Base-by-base conservation (phyloP, 2,329 filamentous ascomycete genomes). In the Apiospora hydei region DNA sequence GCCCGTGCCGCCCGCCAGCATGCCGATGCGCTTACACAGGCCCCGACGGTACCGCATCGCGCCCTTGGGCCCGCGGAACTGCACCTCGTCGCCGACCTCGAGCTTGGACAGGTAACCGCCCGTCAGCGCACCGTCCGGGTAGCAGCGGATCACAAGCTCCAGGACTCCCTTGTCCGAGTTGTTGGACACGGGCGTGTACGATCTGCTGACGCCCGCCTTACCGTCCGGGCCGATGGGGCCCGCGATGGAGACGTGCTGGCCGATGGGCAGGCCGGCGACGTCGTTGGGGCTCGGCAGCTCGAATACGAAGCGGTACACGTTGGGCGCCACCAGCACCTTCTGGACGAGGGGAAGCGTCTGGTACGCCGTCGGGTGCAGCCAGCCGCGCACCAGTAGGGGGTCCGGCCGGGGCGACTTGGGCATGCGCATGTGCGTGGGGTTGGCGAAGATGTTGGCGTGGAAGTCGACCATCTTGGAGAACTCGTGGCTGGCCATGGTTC, bases 51-150 rank as follows among this genome's bases (percentile, higher is more conserved):
- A 89, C 13, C 82, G 82, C 86, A 90, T 89, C 1, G 86, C 84
- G 13, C 88, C 88, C 77, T 88, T 89, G 49, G 88, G 88, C 0
- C 88, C 88, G 18, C 88, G 84, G 76, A 90, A 85, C 3, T 83
- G 79, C 3, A 89, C 84, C 74, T 83, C 79, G 70, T 89, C 86
- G 18, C 87, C 87, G 10, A 86, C 72, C 0, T 84, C 71, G 3
- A 90, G 81, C 57, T 81, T 78, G 1, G 81, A 82, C 2, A 90
- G 83, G 76, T 89, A 87, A 18, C 81, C 79, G 1, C 82, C 84
- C 0, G 87, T 88, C n/a, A 89, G 79, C 47, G 82, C 78, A 41
- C 88, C 88, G 66, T 87, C 81, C 0, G 85, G 82, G 74, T 90
- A 90, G 51, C 84, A 80, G 72, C 85, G 86, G 77, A 90, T 82